These are phyloP conservation scores for Irpex lacteus DNA, from an alignment of 1,284 basidiomycete genomes.

Conservation along the genomic window DNA sequence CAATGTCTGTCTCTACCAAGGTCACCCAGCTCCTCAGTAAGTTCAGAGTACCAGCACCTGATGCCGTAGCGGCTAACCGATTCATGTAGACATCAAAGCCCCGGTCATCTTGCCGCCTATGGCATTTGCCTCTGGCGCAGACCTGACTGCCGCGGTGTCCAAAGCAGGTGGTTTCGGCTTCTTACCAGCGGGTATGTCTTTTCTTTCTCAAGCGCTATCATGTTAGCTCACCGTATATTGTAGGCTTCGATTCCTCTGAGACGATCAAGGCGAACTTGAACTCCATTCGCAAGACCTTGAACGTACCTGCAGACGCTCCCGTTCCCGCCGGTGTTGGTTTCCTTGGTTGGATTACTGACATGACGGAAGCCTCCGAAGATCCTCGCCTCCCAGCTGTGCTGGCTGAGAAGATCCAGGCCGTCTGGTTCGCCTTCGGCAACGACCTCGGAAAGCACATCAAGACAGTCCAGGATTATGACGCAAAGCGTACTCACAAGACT, in stretches of 20 bases:
- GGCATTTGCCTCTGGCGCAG: constrained; percentile 20
- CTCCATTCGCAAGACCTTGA: constrained; percentile 27
- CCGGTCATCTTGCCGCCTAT: constrained; percentile 19
- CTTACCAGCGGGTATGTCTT: constrained; percentile 36
- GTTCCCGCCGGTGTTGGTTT: constrained; percentile 70
- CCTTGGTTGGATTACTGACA: constrained; percentile 59
- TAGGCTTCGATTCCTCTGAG: constrained; percentile 48
- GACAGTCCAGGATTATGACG: constrained; percentile 53
- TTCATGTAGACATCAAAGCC: constrained; percentile 14
- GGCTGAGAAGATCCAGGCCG: constrained; percentile 46
- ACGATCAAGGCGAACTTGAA: constrained; percentile 34
- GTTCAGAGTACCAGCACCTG: not conserved
- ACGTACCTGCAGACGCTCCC: constrained; percentile 17
- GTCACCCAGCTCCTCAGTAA: constrained; percentile 17
- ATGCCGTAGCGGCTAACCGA: not conserved
- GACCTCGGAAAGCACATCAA: constrained; percentile 58
- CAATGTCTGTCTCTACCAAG: constrained; percentile 16
- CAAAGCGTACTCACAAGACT: constrained; percentile 41
- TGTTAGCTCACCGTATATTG: not conserved
- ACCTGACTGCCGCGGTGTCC: constrained; percentile 43
- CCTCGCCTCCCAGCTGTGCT: constrained; percentile 34
- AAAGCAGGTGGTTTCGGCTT: constrained; percentile 72
- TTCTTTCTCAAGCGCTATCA: not conserved
- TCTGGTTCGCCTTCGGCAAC: constrained; percentile 74
- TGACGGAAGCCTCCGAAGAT: constrained; percentile 40